Percentiles rank a stretch among this genome's conserved stretches.
phyloP scores from a whole-genome alignment of 2,329 filamentous ascomycete genomes.

The Rutstroemia sp. region DNA sequence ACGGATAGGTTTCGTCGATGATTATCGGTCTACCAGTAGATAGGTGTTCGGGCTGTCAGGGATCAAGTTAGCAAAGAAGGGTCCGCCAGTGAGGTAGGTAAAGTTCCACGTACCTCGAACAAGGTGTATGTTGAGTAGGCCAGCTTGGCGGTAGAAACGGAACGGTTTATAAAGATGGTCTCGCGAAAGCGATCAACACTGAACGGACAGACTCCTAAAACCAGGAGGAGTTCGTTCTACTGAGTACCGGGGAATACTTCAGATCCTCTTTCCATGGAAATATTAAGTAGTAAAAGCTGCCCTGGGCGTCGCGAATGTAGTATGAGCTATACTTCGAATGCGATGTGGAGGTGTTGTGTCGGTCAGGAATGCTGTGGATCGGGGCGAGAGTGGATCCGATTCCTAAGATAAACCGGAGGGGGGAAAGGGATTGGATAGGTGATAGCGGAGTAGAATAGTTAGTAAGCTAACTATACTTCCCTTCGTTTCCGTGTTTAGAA shows the following conservation, averaged over 20 bases:
- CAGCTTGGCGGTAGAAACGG: constrained; percentile 28
- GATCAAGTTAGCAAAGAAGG: constrained; percentile 16
- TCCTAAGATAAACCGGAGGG: background rate
- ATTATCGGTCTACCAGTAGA: constrained; percentile 27
- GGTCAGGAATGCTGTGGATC: background rate
- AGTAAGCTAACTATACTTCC: background rate
- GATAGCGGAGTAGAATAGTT: background rate
- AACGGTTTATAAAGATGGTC: background rate
- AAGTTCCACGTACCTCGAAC: constrained; percentile 25
- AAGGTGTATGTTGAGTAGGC: constrained; percentile 29
- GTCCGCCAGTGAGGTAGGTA: background rate
- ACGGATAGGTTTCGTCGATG: constrained; percentile 30
- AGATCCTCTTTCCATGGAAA: constrained; percentile 13
- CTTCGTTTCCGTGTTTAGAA: background rate
- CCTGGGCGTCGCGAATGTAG: no score
- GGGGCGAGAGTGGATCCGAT: background rate
- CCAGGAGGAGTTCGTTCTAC: background rate
- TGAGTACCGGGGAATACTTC: background rate
- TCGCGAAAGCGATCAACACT: background rate
- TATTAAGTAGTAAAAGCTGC: background rate
- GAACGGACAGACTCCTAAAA: background rate
- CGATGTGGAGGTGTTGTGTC: background rate
- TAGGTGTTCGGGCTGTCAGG: constrained; percentile 24
- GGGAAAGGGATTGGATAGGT: constrained; percentile 2
- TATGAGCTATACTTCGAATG: no score